A percentile compares a stretch with the other conserved stretches of the same genome.
Evolutionary conservation across 306 rosid genomes (phyloP).

Genomic region (Vigna nakashimae): DNA sequence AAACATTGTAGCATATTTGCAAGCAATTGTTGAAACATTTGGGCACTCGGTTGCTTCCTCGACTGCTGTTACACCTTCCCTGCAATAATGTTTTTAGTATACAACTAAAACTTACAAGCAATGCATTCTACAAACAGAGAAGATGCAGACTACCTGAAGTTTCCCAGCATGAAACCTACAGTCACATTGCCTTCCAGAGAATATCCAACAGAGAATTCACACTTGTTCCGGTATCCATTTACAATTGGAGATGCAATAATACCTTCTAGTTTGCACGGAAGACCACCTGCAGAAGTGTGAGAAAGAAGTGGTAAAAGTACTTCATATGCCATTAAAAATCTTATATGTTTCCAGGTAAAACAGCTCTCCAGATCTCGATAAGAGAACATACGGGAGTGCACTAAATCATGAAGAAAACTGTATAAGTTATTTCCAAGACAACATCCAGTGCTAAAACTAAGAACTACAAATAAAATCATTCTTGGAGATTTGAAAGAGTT

Average conservation of each 20-base stretch:
- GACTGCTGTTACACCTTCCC: conserved; percentile 99
- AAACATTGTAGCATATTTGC: conserved; percentile 82
- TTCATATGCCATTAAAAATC: conserved; percentile 33
- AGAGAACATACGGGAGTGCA: background rate
- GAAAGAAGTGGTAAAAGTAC: conserved; percentile 26
- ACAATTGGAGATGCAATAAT: conserved; percentile 84
- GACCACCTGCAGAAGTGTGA: conserved; percentile 71
- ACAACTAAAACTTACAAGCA: conserved; percentile 32
- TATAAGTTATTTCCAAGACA: conserved; percentile 22
- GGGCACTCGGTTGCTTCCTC: conserved; percentile 92
- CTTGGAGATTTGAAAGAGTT: conserved; percentile 9
- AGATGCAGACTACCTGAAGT: conserved; percentile 74
- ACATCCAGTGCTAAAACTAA: conserved; percentile 13
- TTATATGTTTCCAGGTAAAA: conserved; percentile 16
- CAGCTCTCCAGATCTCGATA: conserved; percentile 29
- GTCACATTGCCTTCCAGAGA: conserved; percentile 81
- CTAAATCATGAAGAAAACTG: conserved; percentile 30
- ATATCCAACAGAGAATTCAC: conserved; percentile 94
- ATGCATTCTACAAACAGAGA: conserved; percentile 42
- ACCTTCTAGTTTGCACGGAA: conserved; percentile 89
- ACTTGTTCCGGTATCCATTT: conserved; percentile 92
- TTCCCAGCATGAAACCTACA: conserved; percentile 96
- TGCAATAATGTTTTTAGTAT: conserved; percentile 52
- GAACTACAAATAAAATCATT: conserved; percentile 11
- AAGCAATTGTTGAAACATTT: conserved; percentile 76